Evolutionary conservation across 2,329 filamentous ascomycete genomes (phyloP), one percentile per base, ranked within the genome.

Genomic region (Metarhizium sp.): DNA sequence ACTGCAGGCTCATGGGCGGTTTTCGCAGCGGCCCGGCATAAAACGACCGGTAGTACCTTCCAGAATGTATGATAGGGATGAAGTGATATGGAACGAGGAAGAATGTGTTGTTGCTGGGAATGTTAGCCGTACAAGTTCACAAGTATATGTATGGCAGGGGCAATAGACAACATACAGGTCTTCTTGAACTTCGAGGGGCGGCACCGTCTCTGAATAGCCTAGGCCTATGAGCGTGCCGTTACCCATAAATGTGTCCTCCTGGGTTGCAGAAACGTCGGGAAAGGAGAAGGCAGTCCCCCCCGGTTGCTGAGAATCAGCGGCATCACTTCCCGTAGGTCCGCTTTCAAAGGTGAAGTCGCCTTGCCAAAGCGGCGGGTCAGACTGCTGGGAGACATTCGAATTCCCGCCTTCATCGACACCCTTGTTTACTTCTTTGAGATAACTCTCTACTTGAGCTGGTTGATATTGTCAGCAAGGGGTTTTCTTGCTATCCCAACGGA

Each of bases 1-100:
- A 96, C 64, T 92, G 82, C 46, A 96, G 73, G 63, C 84, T 89
- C 65, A 95, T 82, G 1, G 92, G 88, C 2, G 92, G 92, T 55
- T 89, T 85, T 76, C 86, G 82, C 56, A 88, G 80, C 1, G 88
- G 84, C 2, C 85, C 78, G 2, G 76, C 76, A 64, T 92, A 86
- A 71, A 94, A 86, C 3, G 87, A 80, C 34, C 87, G 83, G 57
- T 87, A 75, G 66, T 90, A 96, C 42, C 88, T 82, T 18, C 81
- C 81, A 38, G 84, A 84, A 63, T 96, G 90, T 45, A 96, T 79
- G 62, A 96, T 81, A 3, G 92, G 90, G 36, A 87, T 69, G 45
- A 85, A 84, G 16, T 82, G 79, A 63, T 95, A 85, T 32, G 90
- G 79, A 52, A 83, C 86, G 32, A 82, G 75, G 64, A 96, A 96